Conservation (phyloP, 345 rosid species). For the Bruguiera gymnorhiza region DNA sequence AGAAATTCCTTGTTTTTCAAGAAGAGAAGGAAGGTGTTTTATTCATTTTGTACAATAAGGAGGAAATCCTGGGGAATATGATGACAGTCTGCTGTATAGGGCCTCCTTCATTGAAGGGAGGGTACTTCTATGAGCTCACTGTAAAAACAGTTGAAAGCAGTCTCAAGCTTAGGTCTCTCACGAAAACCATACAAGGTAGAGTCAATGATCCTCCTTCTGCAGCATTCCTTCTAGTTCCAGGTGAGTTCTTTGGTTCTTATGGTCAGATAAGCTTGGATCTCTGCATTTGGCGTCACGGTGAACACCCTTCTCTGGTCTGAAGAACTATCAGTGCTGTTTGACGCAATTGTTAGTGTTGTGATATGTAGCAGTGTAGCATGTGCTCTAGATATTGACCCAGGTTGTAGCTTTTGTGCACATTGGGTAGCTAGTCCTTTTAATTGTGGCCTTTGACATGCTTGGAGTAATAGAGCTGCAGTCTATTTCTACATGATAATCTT, state of each 20-base stretch:
- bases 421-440: too few relatives aligned
- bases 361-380: too few relatives aligned
- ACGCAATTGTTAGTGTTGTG: neutral
- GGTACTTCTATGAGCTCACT: slow-evolving; percentile 17
- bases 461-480: too few relatives aligned
- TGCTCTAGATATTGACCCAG: too few relatives aligned
- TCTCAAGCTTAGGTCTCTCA: slow-evolving; percentile 20
- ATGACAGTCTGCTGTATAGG: slow-evolving; percentile 28
- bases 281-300: slow-evolving; percentile 8
- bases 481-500: too few relatives aligned
- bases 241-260: slow-evolving; percentile 8
- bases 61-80: slow-evolving; percentile 13
- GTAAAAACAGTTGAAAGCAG: slow-evolving; percentile 13
- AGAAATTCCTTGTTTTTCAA: slow-evolving; percentile 30
- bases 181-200: slow-evolving; percentile 8
- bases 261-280: slow-evolving; percentile 21
- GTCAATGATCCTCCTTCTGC: neutral
- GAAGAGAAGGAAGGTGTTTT: slow-evolving; percentile 21
- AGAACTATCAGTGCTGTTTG: neutral
- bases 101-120: slow-evolving; percentile 5
- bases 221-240: slow-evolving; percentile 33
- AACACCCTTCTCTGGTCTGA: neutral
- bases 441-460: too few relatives aligned
- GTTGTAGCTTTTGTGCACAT: too few relatives aligned
- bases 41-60: slow-evolving; percentile 17